These are phyloP conservation scores for Ephemerocybe angulata DNA, from an alignment of 768 basidiomycete species.

Conservation along the genomic window DNA sequence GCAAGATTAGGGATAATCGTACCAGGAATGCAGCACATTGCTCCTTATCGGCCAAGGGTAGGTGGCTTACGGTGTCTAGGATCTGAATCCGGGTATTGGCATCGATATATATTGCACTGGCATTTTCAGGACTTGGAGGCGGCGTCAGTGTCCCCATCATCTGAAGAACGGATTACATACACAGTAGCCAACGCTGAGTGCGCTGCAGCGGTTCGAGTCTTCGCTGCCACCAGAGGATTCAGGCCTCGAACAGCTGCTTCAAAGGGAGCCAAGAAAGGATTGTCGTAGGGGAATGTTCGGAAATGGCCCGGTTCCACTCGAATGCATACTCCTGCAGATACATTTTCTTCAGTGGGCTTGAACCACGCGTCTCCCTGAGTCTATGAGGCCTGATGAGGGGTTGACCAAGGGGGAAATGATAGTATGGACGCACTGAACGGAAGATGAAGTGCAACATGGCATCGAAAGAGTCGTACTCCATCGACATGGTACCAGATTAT, in stretches of 20 bases:
- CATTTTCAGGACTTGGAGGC: slow-evolving; percentile 49
- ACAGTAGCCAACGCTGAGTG: slow-evolving; percentile 72
- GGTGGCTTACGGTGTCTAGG: slow-evolving; percentile 60
- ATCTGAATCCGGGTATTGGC: slow-evolving; percentile 84
- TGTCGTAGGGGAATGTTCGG: slow-evolving; percentile 84
- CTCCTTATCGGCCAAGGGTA: slow-evolving; percentile 83
- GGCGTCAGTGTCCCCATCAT: slow-evolving; percentile 8
- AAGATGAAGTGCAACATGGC: slow-evolving; percentile 79
- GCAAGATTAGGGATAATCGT: slow-evolving; percentile 22
- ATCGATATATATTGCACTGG: slow-evolving; percentile 65
- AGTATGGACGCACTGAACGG: slow-evolving; percentile 49
- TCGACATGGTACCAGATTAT: slow-evolving; percentile 36
- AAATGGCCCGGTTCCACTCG: slow-evolving; percentile 66
- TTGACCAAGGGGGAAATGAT: background rate
- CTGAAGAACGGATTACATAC: too few relatives aligned
- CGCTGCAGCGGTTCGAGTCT: slow-evolving; percentile 73
- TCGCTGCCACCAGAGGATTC: slow-evolving; percentile 84
- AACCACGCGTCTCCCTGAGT: slow-evolving; percentile 85
- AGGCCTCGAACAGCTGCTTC: slow-evolving; percentile 71
- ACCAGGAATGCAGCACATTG: slow-evolving; percentile 88
- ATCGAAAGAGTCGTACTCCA: slow-evolving; percentile 81
- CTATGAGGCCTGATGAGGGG: slow-evolving; percentile 29
- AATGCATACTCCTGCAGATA: slow-evolving; percentile 75
- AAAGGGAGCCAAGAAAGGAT: slow-evolving; percentile 74
- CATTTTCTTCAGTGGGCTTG: slow-evolving; percentile 78